Conservation (phyloP, 306 rosid species). For the Heteromeles arbutifolia region DNA sequence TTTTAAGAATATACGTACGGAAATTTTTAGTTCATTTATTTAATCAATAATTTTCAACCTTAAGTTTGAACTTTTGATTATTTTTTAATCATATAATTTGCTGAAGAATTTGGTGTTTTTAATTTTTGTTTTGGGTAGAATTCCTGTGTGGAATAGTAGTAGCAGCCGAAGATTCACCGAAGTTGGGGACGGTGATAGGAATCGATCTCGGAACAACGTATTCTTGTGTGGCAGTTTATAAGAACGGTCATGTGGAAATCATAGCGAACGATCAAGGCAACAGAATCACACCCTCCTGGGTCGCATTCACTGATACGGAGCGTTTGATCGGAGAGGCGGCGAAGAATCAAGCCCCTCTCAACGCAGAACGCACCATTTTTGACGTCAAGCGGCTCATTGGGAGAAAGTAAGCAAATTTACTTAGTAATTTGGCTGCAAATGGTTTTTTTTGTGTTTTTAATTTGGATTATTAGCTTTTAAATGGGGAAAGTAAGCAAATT, state of each 20-base stretch:
- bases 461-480: background rate
- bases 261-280: slow-evolving; percentile 62
- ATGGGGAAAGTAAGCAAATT: background rate
- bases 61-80: background rate
- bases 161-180: slow-evolving; percentile 17
- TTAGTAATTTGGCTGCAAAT: background rate
- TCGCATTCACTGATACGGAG: slow-evolving; percentile 44
- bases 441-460: background rate
- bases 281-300: slow-evolving; percentile 54
- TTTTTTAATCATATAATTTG: no score
- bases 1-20: no score
- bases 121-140: slow-evolving; percentile 3
- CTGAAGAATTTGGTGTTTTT: background rate
- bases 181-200: slow-evolving; percentile 41
- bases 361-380: slow-evolving; percentile 41
- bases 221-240: slow-evolving; percentile 49
- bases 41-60: no score
- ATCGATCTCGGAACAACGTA: slow-evolving; percentile 56
- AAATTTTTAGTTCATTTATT: no score
- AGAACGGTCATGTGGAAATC: slow-evolving; percentile 42
- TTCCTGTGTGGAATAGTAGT: slow-evolving; percentile 21
- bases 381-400: slow-evolving; percentile 56
- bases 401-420: slow-evolving; percentile 26
- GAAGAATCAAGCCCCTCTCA: slow-evolving; percentile 50
- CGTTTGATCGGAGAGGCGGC: slow-evolving; percentile 60